A percentile compares a stretch with the other conserved stretches of the same genome.
These are phyloP conservation scores for Cladosporium sp. DNA, from an alignment of 2,329 filamentous ascomycete species.

Conservation along the genomic window DNA sequence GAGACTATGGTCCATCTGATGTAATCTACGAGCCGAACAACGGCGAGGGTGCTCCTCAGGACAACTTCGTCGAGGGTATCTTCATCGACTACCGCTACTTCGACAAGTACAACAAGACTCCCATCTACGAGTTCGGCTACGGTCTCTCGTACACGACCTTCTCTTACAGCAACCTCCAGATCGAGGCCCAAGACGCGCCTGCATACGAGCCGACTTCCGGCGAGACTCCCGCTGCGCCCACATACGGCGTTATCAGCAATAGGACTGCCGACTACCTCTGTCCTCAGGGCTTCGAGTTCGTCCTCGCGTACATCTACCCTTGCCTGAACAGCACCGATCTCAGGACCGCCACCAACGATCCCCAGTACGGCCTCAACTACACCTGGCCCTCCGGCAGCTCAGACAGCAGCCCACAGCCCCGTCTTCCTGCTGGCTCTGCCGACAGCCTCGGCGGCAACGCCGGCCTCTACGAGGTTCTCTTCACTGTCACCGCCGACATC, in stretches of 20 bases:
- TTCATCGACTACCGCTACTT: conserved; percentile 81
- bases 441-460: conserved; percentile 60
- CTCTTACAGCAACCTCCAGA: conserved; percentile 63
- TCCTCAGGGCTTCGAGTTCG: conserved; percentile 54
- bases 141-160: conserved; percentile 80
- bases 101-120: conserved; percentile 61
- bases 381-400: conserved; percentile 55
- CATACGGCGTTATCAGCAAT: conserved; percentile 60
- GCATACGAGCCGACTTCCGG: conserved; percentile 60
- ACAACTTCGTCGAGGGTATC: conserved; percentile 70
- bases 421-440: conserved; percentile 53
- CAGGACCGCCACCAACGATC: conserved; percentile 53
- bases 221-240: conserved; percentile 59
- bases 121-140: conserved; percentile 76
- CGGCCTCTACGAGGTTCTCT: conserved; percentile 64
- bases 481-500: conserved; percentile 63
- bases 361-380: conserved; percentile 59
- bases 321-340: conserved; percentile 64
- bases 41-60: conserved; percentile 61
- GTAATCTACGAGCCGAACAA: conserved; percentile 68
- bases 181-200: conserved; percentile 48
- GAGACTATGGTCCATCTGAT: conserved; percentile 62
- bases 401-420: conserved; percentile 56
- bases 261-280: conserved; percentile 64
- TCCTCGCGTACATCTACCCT: conserved; percentile 64